These are phyloP conservation scores for Funneliformis mosseae DNA, from an alignment of 192 early-diverging fungal genomes.

Conservation along the genomic window DNA sequence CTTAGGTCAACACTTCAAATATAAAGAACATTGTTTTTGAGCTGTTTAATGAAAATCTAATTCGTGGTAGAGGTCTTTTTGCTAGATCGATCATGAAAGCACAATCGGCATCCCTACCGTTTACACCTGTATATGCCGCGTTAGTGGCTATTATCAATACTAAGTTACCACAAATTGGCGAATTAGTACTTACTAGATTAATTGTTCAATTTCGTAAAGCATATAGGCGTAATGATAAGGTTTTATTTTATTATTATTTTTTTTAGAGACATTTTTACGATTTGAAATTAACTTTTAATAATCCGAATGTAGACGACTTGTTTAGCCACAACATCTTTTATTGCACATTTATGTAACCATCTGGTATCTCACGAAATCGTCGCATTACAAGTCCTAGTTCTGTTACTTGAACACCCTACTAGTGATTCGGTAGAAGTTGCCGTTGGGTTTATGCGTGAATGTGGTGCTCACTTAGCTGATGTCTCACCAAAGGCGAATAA, in stretches of 20 bases:
- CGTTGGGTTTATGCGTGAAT: conserved; percentile 90
- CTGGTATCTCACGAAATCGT: conserved; percentile 85
- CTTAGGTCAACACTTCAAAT: conserved; percentile 81
- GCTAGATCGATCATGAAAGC: conserved; percentile 87
- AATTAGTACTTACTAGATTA: conserved; percentile 81
- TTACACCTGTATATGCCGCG: conserved; percentile 91
- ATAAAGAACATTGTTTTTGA: conserved; percentile 89
- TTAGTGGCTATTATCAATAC: conserved; percentile 89
- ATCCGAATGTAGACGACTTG: conserved; percentile 56
- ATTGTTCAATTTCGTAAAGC: conserved; percentile 88
- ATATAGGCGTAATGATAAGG: conserved; percentile 91
- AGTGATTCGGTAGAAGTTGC: conserved; percentile 97
- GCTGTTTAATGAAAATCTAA: conserved; percentile 86
- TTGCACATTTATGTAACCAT: conserved; percentile 94
- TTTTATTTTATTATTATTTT: conserved; percentile 14
- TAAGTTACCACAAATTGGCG: conserved; percentile 89
- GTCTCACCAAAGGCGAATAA: conserved; percentile 75
- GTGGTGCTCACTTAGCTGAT: conserved; percentile 81
- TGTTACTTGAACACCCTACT: conserved; percentile 84
- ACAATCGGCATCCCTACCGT: conserved; percentile 82
- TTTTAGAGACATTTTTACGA: neutral
- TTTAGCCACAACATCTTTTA: conserved; percentile 80
- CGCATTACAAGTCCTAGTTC: conserved; percentile 80
- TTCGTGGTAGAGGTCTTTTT: conserved; percentile 90
- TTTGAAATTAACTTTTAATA: neutral